These are phyloP conservation scores for Fereydounia khargensis DNA, from an alignment of 1,284 basidiomycete genomes.

Conservation along the genomic window DNA sequence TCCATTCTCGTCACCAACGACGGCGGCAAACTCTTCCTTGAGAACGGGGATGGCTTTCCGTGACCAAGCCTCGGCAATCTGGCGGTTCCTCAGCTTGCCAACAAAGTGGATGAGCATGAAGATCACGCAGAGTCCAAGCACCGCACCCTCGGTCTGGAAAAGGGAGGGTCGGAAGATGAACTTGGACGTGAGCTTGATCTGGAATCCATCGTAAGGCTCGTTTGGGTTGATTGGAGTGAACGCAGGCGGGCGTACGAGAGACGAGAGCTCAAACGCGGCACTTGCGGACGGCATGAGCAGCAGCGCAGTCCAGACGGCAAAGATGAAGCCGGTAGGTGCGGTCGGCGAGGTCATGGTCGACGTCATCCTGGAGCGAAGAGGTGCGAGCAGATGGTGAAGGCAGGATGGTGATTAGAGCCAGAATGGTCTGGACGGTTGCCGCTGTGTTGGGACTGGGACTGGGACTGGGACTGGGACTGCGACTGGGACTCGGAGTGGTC, in stretches of 20 bases:
- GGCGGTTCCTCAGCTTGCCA: conserved; percentile 36
- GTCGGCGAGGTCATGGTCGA: conserved; percentile 6
- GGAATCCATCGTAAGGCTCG: conserved; percentile 27
- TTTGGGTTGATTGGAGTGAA: conserved; percentile 9
- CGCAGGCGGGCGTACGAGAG: not conserved
- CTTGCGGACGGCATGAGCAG: conserved; percentile 16
- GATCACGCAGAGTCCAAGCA: conserved; percentile 26
- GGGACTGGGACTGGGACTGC: no score
- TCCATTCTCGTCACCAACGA: conserved; percentile 24
- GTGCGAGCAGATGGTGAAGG: no score
- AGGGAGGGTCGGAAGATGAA: conserved; percentile 35
- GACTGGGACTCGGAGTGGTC: no score
- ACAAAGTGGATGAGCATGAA: conserved; percentile 40
- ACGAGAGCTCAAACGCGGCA: conserved; percentile 22
- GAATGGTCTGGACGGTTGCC: no score
- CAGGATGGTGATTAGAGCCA: no score
- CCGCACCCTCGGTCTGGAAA: conserved; percentile 36
- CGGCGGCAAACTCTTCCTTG: conserved; percentile 38
- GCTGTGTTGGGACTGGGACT: no score
- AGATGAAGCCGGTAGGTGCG: conserved; percentile 14
- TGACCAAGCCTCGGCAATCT: conserved; percentile 27
- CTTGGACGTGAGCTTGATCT: conserved; percentile 12
- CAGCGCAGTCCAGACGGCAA: conserved; percentile 25
- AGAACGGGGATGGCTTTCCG: conserved; percentile 24
- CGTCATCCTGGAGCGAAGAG: no score